Evolutionary conservation across 768 basidiomycete genomes (phyloP).

Genomic region (Tylopilus vinaceipallidus): DNA sequence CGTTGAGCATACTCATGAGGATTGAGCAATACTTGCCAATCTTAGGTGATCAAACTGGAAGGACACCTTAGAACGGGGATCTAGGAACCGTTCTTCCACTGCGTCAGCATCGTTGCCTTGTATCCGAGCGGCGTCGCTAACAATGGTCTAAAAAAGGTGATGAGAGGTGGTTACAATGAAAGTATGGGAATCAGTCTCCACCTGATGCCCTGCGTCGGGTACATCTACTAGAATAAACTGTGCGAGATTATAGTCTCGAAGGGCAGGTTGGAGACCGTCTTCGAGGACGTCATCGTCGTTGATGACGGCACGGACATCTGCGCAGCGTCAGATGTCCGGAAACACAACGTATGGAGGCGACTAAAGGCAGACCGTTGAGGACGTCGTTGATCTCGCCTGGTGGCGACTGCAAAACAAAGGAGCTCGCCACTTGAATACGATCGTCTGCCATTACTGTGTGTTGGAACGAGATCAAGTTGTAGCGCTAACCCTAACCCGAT

Average conservation of each 20-base stretch:
- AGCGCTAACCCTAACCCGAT: conserved; percentile 27
- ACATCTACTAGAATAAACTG: conserved; percentile 89
- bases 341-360: neutral
- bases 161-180: neutral
- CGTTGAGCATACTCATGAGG: too few relatives aligned
- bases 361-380: conserved; percentile 63
- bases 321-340: conserved; percentile 13
- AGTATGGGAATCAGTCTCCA: conserved; percentile 24
- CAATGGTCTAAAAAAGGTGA: conserved; percentile 59
- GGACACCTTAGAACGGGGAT: conserved; percentile 74
- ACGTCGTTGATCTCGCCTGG: conserved; percentile 98
- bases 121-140: conserved; percentile 69
- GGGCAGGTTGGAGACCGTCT: conserved; percentile 69
- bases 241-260: conserved; percentile 81
- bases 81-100: conserved; percentile 71
- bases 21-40: conserved; percentile 50
- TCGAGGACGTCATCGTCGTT: conserved; percentile 84
- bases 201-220: conserved; percentile 74
- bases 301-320: conserved; percentile 90
- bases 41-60: conserved; percentile 86
- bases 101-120: conserved; percentile 39
- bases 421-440: conserved; percentile 69
- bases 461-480: neutral
- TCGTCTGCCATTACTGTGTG: conserved; percentile 40
- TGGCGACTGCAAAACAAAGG: conserved; percentile 84